These are phyloP conservation scores for Salvia hispanica DNA, from an alignment of 257 asterid species.

Conservation along the genomic window DNA sequence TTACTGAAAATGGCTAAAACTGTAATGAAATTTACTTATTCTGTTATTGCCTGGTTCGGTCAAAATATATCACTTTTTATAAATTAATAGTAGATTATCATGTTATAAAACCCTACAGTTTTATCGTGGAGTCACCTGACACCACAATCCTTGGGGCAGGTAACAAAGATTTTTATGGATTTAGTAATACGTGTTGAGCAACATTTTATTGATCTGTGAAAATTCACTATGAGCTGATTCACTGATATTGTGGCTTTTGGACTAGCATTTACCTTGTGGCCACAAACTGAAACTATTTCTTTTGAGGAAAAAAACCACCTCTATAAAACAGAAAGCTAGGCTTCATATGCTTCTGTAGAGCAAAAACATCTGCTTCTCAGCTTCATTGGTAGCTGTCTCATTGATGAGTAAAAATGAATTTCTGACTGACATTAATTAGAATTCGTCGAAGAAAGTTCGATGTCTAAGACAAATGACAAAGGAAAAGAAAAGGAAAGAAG, in stretches of 20 bases:
- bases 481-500: neutral
- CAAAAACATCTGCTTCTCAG: conserved; percentile 4
- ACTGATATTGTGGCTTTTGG: conserved; percentile 5
- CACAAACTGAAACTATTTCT: neutral
- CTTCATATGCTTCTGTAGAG: conserved; percentile 15
- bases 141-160: conserved; percentile 13
- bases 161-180: neutral
- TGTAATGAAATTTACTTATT: neutral
- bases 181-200: neutral
- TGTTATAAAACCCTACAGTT: neutral
- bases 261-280: neutral
- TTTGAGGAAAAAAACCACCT: neutral
- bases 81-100: neutral
- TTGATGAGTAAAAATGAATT: conserved; percentile 10
- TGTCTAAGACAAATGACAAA: neutral
- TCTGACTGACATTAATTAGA: conserved; percentile 7
- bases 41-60: neutral
- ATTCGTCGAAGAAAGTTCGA: neutral
- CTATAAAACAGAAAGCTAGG: neutral
- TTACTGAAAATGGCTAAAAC: neutral
- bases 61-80: neutral
- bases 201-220: neutral
- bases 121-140: neutral
- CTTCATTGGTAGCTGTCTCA: neutral
- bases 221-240: neutral